These are phyloP conservation scores for Russula sp. DNA, from an alignment of 768 basidiomycete species.

Conservation along the genomic window DNA sequence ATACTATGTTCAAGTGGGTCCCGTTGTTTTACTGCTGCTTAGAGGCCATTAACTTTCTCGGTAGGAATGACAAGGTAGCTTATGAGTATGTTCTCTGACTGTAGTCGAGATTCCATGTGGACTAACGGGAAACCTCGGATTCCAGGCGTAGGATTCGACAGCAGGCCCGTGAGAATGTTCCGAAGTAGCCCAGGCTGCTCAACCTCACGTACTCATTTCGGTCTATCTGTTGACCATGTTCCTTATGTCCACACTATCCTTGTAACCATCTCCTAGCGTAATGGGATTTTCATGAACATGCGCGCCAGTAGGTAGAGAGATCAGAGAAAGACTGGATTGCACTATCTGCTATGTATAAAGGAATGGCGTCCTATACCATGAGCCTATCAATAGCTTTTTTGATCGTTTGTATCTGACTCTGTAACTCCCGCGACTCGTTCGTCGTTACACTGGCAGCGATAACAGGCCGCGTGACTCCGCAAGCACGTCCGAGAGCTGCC, in stretches of 20 bases:
- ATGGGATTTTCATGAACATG: conserved; percentile 8
- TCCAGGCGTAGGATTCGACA: conserved; percentile 70
- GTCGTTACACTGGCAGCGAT: conserved; percentile 97
- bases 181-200: conserved; percentile 52
- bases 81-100: conserved; percentile 69
- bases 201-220: conserved; percentile 11
- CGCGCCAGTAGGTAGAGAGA: not conserved
- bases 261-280: conserved; percentile 21
- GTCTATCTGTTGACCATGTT: conserved; percentile 23
- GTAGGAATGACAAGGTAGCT: conserved; percentile 87
- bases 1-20: conserved; percentile 96
- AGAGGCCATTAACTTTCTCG: conserved; percentile 16
- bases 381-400: conserved; percentile 80
- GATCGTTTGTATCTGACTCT: conserved; percentile 82
- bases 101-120: not conserved
- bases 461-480: conserved; percentile 92
- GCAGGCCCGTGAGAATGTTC: conserved; percentile 88
- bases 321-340: not conserved
- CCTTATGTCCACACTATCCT: conserved; percentile 22
- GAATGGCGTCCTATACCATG: conserved; percentile 38
- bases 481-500: conserved; percentile 92
- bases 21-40: not conserved
- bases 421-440: conserved; percentile 87
- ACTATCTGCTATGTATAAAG: conserved; percentile 2
- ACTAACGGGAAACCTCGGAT: not conserved